phyloP scores from a whole-genome alignment of 179 eudicot species.

The Gypsophila paniculata region DNA sequence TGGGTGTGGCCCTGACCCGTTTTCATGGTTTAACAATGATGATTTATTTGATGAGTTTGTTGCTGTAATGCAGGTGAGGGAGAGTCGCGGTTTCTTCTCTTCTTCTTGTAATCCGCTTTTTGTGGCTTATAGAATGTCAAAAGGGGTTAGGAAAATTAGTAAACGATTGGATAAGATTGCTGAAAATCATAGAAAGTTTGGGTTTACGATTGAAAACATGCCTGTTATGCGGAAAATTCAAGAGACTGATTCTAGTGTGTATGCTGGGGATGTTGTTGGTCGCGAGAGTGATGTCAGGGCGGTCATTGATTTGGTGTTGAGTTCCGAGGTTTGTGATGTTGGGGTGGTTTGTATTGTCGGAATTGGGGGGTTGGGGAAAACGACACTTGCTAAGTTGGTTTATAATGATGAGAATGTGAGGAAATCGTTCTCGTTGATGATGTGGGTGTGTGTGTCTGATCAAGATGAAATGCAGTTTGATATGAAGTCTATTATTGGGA shows the following conservation, averaged over 20 bases:
- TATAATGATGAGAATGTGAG: conserved; percentile 18
- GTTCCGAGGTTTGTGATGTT: neutral
- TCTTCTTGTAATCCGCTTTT: neutral
- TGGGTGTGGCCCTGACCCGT: too few relatives aligned
- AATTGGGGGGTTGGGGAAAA: conserved; percentile 27
- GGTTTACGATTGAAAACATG: neutral
- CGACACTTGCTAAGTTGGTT: conserved; percentile 27
- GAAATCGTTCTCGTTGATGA: conserved; percentile 2
- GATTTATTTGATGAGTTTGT: conserved; percentile 8
- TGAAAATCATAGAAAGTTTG: conserved; percentile 12
- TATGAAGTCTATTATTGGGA: neutral
- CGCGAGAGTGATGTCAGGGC: conserved; percentile 19
- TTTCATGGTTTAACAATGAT: too few relatives aligned
- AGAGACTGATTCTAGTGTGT: conserved; percentile 6
- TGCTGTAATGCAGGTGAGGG: too few relatives aligned
- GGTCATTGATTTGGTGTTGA: conserved; percentile 3
- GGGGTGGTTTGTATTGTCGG: conserved; percentile 18
- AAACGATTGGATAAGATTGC: conserved; percentile 9
- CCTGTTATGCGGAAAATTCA: conserved; percentile 4
- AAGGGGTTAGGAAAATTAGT: conserved; percentile 11
- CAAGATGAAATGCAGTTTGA: conserved; percentile 22
- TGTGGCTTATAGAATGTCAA: neutral
- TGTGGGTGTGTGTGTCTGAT: conserved; percentile 33
- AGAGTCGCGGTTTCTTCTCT: too few relatives aligned
- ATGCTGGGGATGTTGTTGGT: conserved; percentile 13